Conservation (phyloP, 805 yeast genomes). For the Cyberlindnera euphorbiiphila region DNA sequence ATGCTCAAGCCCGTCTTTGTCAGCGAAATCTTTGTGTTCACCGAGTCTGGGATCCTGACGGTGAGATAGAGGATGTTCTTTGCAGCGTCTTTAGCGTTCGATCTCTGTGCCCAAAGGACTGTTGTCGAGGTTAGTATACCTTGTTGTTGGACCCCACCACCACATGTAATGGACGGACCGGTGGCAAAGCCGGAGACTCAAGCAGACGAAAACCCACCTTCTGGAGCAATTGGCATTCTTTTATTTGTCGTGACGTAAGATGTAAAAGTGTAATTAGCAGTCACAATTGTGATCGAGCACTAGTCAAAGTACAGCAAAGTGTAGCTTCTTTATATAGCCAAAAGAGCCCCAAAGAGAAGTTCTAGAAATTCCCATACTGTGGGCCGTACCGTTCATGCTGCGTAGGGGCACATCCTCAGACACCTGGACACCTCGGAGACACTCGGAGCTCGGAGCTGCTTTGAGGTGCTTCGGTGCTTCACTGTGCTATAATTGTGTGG, state of each 20-base stretch:
- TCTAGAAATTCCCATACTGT: not conserved
- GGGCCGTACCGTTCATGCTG: no score
- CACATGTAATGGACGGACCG: no score
- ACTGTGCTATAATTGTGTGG: no score
- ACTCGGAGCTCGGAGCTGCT: no score
- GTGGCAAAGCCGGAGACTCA: no score
- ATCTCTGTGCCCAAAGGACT: constrained; percentile 96
- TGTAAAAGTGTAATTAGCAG: not conserved
- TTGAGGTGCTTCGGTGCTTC: no score
- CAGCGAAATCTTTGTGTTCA: constrained; percentile 56
- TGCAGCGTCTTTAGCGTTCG: constrained; percentile 62
- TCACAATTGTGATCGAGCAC: no score
- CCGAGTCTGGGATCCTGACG: constrained; percentile 67
- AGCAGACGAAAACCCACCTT: constrained; percentile 8
- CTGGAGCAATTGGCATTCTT: constrained; percentile 28
- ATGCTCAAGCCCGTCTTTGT: constrained; percentile 53
- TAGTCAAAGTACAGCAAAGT: no score
- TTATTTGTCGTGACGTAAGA: not conserved
- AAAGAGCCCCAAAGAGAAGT: not conserved
- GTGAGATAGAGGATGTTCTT: constrained; percentile 78
- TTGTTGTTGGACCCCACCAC: no score
- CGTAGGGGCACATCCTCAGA: no score
- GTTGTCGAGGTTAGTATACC: constrained; percentile 3
- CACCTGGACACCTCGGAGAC: no score
- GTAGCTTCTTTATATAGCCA: no score